Base-by-base conservation (phyloP, 805 yeast genomes). In the Ogataea paradorogensis region DNA sequence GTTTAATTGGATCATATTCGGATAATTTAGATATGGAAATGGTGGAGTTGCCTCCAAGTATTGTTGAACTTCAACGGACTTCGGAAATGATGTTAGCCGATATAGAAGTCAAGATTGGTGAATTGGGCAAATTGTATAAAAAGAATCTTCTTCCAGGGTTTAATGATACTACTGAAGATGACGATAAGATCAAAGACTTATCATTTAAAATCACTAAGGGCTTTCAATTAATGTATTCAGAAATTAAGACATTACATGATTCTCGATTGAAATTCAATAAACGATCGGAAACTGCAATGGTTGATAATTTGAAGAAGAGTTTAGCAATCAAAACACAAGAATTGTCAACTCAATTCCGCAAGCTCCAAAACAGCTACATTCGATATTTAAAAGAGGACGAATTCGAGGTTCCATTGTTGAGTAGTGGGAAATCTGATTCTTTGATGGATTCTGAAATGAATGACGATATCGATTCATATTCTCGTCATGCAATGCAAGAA, bases 91-190 rank as follows among this genome's bases (percentile, higher is more conserved):
- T 75, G 41, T 62, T 90, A 32, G 59, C 50, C 1, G 67, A 70
- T 20, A 78, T 87, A 27, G 74, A 73, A 31, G 55, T 55, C 18
- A 70, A 78, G 45, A 73, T 85, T 49, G 75, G 71, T 36, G 76
- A 74, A 50, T 70, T 91, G 52, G 80, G 80, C 35, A 73, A 74
- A 28, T 62, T 88, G 25, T 93, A 93, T 60, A 82, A 84, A 59
- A 84, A 82, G 63, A 82, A 89, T 51, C 70, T 91, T 10, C 73
- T 93, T 25, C 96, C 97, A 2, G 93, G 93, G 15, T 86, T 88
- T 58, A 82, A 77, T 51, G 98, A 93, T 61, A 79, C 88, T 45
- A 73, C 80, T 11, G 69, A 69, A 24, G 84, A 87, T 49, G 96
- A 90, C 48, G 73, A 73, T 35, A 78, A 78, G 56, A 88, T 93